Evolutionary conservation across 495 filamentous ascomycete species (phyloP).

Genomic region (Glonium stellatum): DNA sequence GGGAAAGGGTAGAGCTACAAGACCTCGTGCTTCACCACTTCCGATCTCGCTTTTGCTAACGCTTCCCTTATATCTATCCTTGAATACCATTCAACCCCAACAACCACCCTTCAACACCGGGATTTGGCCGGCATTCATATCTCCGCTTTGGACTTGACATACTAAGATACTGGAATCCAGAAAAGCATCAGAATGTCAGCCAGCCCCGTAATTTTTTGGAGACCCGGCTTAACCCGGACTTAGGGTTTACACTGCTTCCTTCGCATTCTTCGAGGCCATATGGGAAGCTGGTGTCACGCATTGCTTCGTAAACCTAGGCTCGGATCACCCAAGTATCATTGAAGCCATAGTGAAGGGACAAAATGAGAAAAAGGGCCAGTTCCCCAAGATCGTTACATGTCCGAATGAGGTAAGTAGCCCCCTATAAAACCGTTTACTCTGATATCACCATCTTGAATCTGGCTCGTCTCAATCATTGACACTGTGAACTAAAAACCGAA

Average conservation of each 20-base stretch:
- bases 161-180: too few species aligned
- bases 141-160: too few species aligned
- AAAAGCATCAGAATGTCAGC: too few species aligned
- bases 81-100: too few species aligned
- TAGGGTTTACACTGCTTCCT: constrained; percentile 59
- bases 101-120: too few species aligned
- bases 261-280: constrained; percentile 91
- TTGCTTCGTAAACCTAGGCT: constrained; percentile 91
- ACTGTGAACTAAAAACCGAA: neutral
- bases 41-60: too few species aligned
- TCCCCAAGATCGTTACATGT: constrained; percentile 86
- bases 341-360: constrained; percentile 95
- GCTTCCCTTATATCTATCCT: too few species aligned
- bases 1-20: too few species aligned
- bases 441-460: neutral
- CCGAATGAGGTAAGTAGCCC: constrained; percentile 64
- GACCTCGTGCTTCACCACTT: too few species aligned
- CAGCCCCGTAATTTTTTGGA: too few species aligned
- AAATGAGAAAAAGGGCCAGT: constrained; percentile 54
- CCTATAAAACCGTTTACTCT: too few species aligned
- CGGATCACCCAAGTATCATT: constrained; percentile 88
- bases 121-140: too few species aligned
- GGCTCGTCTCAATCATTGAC: neutral
- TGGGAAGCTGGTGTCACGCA: constrained; percentile 86
- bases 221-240: neutral